Evolutionary conservation across 106 monocot genomes (phyloP).

Genomic region (Dendrobium nobile): DNA sequence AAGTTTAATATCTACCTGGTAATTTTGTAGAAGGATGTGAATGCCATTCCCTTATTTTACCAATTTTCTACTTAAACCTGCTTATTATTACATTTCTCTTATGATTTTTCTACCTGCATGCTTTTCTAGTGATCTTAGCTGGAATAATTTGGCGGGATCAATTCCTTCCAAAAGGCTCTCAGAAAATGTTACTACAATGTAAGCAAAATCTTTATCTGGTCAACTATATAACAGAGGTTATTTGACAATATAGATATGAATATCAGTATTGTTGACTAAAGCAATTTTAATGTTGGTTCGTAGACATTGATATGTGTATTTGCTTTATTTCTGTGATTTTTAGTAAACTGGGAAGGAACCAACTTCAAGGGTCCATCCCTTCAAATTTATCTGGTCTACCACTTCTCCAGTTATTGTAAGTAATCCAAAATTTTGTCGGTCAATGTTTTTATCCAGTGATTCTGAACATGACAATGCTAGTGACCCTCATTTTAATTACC

Average conservation of each 20-base stretch:
- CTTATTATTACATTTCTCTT: neutral
- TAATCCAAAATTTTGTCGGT: neutral
- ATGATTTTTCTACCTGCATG: neutral
- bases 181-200: conserved; percentile 64
- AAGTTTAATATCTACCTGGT: neutral
- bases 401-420: conserved; percentile 66
- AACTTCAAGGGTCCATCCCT: conserved; percentile 60
- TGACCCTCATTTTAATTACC: neutral
- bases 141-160: conserved; percentile 57
- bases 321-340: conserved; percentile 10
- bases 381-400: conserved; percentile 49
- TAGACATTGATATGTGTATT: neutral
- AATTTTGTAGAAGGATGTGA: neutral
- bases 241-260: no score
- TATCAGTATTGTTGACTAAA: no score
- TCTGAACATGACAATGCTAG: neutral
- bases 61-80: neutral
- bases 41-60: neutral
- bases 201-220: neutral
- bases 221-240: no score
- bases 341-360: conserved; percentile 63
- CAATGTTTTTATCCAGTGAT: neutral
- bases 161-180: conserved; percentile 55
- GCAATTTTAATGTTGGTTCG: neutral
- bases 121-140: conserved; percentile 75